Percentiles rank a stretch among this genome's conserved stretches.
Evolutionary conservation across 805 yeast genomes (phyloP).

Genomic region (Hanseniaspora meyeri): DNA sequence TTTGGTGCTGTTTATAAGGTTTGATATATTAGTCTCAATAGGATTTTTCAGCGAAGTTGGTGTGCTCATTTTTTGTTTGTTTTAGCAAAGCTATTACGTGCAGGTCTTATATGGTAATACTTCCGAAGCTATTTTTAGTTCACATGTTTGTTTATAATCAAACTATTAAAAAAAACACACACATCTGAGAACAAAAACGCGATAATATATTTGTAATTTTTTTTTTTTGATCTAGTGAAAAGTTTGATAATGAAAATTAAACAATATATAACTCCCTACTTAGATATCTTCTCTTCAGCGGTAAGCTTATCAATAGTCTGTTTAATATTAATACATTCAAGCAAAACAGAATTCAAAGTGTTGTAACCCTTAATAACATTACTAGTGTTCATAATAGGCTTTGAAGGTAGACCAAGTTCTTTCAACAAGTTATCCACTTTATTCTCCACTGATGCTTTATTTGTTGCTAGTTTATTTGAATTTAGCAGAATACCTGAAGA

Average conservation of each 20-base stretch:
- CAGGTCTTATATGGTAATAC: not conserved
- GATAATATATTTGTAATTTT: not conserved
- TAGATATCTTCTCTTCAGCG: conserved; percentile 48
- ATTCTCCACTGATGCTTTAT: conserved; percentile 63
- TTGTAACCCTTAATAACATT: conserved; percentile 44
- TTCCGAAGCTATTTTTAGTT: not conserved
- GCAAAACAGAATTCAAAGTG: not conserved
- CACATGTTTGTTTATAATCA: not conserved
- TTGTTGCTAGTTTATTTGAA: conserved; percentile 63
- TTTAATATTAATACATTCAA: conserved; percentile 2
- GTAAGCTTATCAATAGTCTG: conserved; percentile 59
- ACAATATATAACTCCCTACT: no score
- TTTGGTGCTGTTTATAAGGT: conserved; percentile 76
- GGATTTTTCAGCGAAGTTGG: conserved; percentile 29
- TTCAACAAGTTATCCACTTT: conserved; percentile 50
- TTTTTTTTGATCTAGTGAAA: not conserved
- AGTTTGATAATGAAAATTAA: no score
- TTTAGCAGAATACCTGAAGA: conserved; percentile 71
- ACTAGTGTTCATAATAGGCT: conserved; percentile 81
- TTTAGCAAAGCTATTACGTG: not conserved
- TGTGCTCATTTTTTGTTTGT: conserved; percentile 12
- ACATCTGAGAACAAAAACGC: not conserved
- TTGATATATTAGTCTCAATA: conserved; percentile 65
- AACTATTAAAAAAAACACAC: not conserved
- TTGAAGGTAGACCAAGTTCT: conserved; percentile 66